Base-by-base conservation (phyloP, 2,329 filamentous ascomycete genomes). In the Apiospora sp. region DNA sequence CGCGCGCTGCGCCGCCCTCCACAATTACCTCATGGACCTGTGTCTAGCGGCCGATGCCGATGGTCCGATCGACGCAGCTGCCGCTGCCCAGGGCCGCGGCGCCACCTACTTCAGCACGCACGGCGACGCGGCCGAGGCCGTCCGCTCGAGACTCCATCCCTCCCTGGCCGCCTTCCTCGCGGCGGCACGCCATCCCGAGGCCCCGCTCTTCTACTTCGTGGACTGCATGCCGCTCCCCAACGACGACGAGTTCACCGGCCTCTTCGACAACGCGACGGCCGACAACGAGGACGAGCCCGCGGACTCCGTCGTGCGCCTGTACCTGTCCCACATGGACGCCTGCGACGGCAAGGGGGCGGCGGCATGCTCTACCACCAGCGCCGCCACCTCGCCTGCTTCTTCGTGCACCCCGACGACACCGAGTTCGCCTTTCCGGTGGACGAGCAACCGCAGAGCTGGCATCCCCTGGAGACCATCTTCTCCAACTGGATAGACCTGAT, bases 361-460 rank as follows among this genome's bases (percentile, higher is more conserved):
- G 80, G 80, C 68, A n/a, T 83, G 64, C 71, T 81, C 72, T 82
- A 81, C 72, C 76, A 79, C 71, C 78, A 79, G 58, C 64, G 71
- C n/a, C 58, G 22, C 41, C 78, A 79, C 74, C 73, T 71, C 46
- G 78, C 76, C 22, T 71, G 74, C 48, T 73, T 79, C 34, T 75
- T 76, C 41, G 71, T 78, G 75, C 71, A 75, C 70, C 73, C 73
- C 51, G 76, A 77, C 30, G 77, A 79, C 68, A 44, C 71, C 58
- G 74, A 73, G 54, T 78, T 46, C 67, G 77, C 75, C 12, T 44
- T 77, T 1, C 78, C 77, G 1, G 51, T 77, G 6, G 75, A 77
- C 34, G 72, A 30, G 61, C 75, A 78, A 41, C 51, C 22, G 49
- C 54, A 69, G 72, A 75, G 73, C 43, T 80, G 78, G 77, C 74